Evolutionary conservation across 345 rosid genomes (phyloP).

Genomic region (Toxicodendron radicans): DNA sequence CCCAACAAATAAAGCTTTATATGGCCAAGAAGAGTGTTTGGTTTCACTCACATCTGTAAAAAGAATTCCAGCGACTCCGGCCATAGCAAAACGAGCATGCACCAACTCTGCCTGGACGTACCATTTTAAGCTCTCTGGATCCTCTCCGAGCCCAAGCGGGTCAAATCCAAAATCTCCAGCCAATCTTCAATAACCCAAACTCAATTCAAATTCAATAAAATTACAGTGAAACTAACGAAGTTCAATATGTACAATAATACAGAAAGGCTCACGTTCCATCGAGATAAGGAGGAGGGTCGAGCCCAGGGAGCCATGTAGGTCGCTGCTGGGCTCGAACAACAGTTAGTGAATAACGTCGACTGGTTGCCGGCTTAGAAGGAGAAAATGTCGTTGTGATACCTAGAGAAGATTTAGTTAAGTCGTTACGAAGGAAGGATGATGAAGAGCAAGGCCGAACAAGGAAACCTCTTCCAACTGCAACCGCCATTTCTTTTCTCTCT

Average conservation of each 20-base stretch:
- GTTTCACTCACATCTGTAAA: constrained; percentile 68
- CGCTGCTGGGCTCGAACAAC: constrained; percentile 59
- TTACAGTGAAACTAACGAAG: too few relatives aligned
- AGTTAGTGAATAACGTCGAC: background rate
- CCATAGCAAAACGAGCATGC: constrained; percentile 92
- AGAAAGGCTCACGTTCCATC: constrained; percentile 71
- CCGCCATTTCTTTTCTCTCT: constrained; percentile 33
- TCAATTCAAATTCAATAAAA: too few relatives aligned
- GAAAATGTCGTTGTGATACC: constrained; percentile 15
- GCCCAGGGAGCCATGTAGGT: constrained; percentile 94
- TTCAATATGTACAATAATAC: background rate
- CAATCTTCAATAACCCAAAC: constrained; percentile 40
- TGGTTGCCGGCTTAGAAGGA: constrained; percentile 21
- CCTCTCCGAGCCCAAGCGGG: constrained; percentile 93
- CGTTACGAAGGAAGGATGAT: constrained; percentile 10
- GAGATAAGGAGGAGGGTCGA: constrained; percentile 82
- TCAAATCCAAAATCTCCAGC: constrained; percentile 92
- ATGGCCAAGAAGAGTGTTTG: background rate
- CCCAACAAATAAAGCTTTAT: background rate
- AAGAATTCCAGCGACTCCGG: constrained; percentile 89
- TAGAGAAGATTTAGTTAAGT: constrained; percentile 15
- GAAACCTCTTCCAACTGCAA: constrained; percentile 36
- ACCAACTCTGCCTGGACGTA: constrained; percentile 95
- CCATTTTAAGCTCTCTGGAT: constrained; percentile 88
- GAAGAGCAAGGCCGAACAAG: constrained; percentile 39